Percentiles rank a stretch among this genome's conserved stretches.
Conservation (phyloP, 2,329 filamentous ascomycete species). For the Scedosporium apiospermum region DNA sequence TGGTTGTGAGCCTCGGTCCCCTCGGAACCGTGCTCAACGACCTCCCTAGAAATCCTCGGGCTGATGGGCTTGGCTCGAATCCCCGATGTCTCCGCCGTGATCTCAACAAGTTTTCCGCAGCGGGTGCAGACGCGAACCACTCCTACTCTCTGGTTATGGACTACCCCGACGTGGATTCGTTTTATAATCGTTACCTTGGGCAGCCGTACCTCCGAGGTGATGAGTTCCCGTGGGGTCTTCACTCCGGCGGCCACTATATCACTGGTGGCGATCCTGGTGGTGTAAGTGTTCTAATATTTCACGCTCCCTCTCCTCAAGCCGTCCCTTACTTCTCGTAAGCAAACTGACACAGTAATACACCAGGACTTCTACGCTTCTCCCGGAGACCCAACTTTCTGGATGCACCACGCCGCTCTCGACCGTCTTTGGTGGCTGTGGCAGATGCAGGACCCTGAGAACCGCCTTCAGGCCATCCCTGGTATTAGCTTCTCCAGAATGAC, state of each 20-base stretch:
- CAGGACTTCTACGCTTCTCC: slow-evolving; percentile 28
- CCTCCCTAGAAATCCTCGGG: slow-evolving; percentile 14
- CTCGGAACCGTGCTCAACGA: slow-evolving; percentile 15
- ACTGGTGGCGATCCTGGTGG: slow-evolving; percentile 24
- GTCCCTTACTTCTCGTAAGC: too few species aligned
- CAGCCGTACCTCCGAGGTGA: slow-evolving; percentile 11
- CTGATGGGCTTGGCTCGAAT: slow-evolving; percentile 25
- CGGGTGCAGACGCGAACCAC: slow-evolving; percentile 18
- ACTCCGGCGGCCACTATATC: slow-evolving; percentile 30
- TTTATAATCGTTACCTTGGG: slow-evolving; percentile 13
- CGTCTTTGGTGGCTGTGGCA: slow-evolving; percentile 14
- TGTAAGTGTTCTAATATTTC: neutral
- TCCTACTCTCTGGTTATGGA: slow-evolving; percentile 10
- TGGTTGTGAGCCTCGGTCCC: slow-evolving; percentile 30
- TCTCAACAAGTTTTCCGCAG: slow-evolving; percentile 13
- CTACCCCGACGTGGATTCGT: slow-evolving; percentile 9
- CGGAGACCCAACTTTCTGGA: slow-evolving; percentile 24
- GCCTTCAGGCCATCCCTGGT: slow-evolving; percentile 3
- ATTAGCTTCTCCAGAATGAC: neutral
- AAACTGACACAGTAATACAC: neutral
- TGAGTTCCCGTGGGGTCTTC: slow-evolving; percentile 16
- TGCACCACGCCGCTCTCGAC: slow-evolving; percentile 22
- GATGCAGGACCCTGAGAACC: slow-evolving; percentile 8
- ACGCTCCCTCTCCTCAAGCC: too few species aligned
- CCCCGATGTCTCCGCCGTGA: slow-evolving; percentile 32